Conservation (phyloP, 345 rosid genomes). For the Dipteronia dyeriana region DNA sequence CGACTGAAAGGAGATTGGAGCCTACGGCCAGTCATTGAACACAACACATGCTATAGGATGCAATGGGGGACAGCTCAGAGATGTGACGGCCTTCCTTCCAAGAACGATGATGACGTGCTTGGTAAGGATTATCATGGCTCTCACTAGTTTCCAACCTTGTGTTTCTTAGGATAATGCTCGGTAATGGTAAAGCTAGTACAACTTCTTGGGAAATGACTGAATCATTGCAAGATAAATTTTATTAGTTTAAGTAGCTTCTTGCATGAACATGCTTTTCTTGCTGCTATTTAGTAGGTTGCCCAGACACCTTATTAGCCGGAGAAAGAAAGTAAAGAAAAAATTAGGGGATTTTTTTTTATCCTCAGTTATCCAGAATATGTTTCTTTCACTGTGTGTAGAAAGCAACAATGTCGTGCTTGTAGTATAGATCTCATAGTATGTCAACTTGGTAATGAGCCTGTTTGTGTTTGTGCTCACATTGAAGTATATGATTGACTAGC, state of each 20-base stretch:
- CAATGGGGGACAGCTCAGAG: constrained; percentile 98
- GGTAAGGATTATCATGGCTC: constrained; percentile 47
- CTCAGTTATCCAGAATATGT: too few species aligned
- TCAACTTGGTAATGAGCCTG: background rate
- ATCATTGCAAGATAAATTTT: background rate
- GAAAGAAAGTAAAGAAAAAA: too few species aligned
- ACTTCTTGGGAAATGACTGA: background rate
- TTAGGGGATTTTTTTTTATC: too few species aligned
- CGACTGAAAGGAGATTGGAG: constrained; percentile 96
- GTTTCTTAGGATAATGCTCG: background rate
- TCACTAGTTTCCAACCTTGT: background rate
- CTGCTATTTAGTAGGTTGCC: background rate
- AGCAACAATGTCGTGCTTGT: too few species aligned
- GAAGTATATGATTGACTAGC: constrained; percentile 1
- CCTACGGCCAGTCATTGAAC: constrained; percentile 82
- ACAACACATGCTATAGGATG: constrained; percentile 98
- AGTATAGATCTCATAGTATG: background rate
- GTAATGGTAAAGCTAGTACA: background rate
- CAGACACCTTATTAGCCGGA: too few species aligned
- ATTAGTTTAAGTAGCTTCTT: background rate
- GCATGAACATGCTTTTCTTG: background rate
- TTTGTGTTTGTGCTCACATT: background rate
- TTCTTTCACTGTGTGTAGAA: too few species aligned
- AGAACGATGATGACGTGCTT: constrained; percentile 70
- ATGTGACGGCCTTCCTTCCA: constrained; percentile 86